These are phyloP conservation scores for Microthyrium microscopicum DNA, from an alignment of 2,329 filamentous ascomycete species.

Conservation along the genomic window DNA sequence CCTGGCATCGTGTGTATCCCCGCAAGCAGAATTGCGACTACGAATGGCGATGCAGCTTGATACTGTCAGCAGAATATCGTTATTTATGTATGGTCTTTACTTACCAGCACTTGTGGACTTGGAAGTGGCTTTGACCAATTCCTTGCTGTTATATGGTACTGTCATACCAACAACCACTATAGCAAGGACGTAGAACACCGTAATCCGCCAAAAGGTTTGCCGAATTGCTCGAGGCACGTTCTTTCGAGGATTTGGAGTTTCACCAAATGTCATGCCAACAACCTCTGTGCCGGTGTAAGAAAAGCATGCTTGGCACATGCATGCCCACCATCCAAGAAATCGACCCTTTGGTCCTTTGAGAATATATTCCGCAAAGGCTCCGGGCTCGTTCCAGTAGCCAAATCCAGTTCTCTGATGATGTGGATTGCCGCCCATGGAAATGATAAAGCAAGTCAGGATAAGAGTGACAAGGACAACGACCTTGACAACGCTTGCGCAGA, in stretches of 20 bases:
- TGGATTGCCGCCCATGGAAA: constrained; percentile 7
- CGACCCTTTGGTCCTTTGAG: constrained; percentile 18
- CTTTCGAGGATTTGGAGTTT: constrained; percentile 8
- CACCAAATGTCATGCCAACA: constrained; percentile 7
- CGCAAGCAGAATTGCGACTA: constrained; percentile 6
- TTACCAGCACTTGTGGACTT: not conserved
- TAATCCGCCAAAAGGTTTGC: constrained; percentile 8
- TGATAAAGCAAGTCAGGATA: constrained; percentile 6
- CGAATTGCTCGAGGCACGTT: constrained; percentile 7
- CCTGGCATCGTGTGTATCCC: constrained; percentile 7
- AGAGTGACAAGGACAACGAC: constrained; percentile 4
- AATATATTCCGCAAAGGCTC: constrained; percentile 11
- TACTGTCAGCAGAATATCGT: no score
- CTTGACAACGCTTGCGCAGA: constrained; percentile 6
- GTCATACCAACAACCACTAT: constrained; percentile 7
- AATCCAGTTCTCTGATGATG: constrained; percentile 7
- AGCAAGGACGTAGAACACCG: constrained; percentile 8
- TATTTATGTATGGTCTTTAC: no score
- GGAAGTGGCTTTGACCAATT: not conserved
- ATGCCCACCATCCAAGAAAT: constrained; percentile 26
- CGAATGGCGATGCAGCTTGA: constrained; percentile 8
- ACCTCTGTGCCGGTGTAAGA: constrained; percentile 19
- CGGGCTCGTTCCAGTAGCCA: constrained; percentile 8
- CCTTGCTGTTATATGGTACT: constrained; percentile 8
- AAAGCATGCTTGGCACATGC: constrained; percentile 24